phyloP scores from a whole-genome alignment of 2,329 filamentous ascomycete species.

The Fusarium setosum region DNA sequence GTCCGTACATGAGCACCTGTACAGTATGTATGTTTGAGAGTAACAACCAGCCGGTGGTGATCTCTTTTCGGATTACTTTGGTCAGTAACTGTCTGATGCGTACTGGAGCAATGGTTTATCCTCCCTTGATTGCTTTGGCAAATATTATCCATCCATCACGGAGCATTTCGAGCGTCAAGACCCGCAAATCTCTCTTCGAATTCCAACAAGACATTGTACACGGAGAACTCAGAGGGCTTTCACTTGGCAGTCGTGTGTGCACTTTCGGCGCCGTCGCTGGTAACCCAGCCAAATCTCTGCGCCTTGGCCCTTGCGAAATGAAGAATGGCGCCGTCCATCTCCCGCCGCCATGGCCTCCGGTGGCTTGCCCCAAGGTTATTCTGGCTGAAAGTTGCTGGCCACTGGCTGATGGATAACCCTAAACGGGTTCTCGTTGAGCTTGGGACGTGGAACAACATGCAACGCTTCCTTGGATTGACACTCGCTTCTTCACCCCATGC shows the following conservation, averaged over 20 bases:
- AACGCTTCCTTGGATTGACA: constrained; percentile 1
- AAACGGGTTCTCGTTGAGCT: neutral
- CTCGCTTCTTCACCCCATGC: constrained; percentile 21
- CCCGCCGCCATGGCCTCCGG: constrained; percentile 33
- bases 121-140: too few relatives aligned
- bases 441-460: neutral
- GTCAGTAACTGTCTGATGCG: too few relatives aligned
- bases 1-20: constrained; percentile 10
- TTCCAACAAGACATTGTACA: neutral
- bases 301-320: constrained; percentile 31
- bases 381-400: constrained; percentile 26
- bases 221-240: neutral
- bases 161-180: neutral
- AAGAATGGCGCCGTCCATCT: constrained; percentile 33
- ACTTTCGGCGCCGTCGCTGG: constrained; percentile 10
- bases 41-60: constrained; percentile 2
- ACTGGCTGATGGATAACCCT: constrained; percentile 5
- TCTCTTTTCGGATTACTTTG: neutral
- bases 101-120: too few relatives aligned
- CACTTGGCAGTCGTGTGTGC: neutral
- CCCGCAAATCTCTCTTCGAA: neutral
- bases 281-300: constrained; percentile 21
- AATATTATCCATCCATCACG: too few relatives aligned
- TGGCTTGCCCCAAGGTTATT: constrained; percentile 22
- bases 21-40: neutral